Percentiles rank a stretch among this genome's conserved stretches.
These are phyloP conservation scores for Udeniomyces megalosporus DNA, from an alignment of 768 basidiomycete species.

Conservation along the genomic window DNA sequence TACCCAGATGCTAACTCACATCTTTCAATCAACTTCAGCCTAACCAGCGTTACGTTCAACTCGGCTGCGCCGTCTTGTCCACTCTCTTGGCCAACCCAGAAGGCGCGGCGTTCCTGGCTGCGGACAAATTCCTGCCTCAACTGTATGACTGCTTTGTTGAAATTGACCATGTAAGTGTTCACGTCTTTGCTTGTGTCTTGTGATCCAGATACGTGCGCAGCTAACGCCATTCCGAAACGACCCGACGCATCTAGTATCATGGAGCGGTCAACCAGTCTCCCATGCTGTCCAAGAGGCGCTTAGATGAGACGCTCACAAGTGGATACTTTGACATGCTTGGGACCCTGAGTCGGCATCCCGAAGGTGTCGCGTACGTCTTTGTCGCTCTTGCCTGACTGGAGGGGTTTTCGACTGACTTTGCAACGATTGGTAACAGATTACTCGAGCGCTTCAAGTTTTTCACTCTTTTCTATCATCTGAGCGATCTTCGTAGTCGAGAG, in stretches of 20 bases:
- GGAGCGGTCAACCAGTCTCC: conserved; percentile 10
- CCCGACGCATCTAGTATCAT: too few species aligned
- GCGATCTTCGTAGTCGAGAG: conserved; percentile 75
- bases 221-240: not conserved
- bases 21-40: conserved; percentile 34
- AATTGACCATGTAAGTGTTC: conserved; percentile 61
- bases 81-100: conserved; percentile 71
- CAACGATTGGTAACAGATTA: conserved; percentile 37
- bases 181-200: too few species aligned
- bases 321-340: conserved; percentile 96
- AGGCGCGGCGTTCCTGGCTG: conserved; percentile 59
- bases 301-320: conserved; percentile 66
- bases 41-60: conserved; percentile 66
- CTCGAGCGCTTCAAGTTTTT: conserved; percentile 85
- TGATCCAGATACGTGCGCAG: not conserved
- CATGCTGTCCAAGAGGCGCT: conserved; percentile 60
- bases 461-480: conserved; percentile 87
- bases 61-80: conserved; percentile 66
- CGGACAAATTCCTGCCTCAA: conserved; percentile 66
- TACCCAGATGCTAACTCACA: not conserved
- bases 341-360: conserved; percentile 66
- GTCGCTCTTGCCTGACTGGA: not conserved
- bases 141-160: conserved; percentile 76
- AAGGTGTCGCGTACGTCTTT: conserved; percentile 65
- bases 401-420: not conserved